Evolutionary conservation across 495 filamentous ascomycete species (phyloP), one percentile per base, ranked within the genome.

Genomic region (Hypoxylon trugodes): DNA sequence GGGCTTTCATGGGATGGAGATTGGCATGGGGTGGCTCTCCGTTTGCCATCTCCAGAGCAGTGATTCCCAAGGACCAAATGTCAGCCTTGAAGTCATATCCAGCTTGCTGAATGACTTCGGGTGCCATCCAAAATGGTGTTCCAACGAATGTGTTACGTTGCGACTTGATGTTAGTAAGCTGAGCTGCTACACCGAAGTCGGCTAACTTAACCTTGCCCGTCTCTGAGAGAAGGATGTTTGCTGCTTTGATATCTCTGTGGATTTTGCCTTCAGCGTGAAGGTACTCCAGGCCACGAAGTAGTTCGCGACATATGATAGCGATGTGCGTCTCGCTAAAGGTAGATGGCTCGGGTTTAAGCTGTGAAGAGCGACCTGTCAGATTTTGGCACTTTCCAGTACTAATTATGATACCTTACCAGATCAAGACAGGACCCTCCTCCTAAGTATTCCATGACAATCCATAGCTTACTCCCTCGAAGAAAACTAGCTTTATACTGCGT

Each of bases 51-150:
- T 98, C 95, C 60, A 98, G 90, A 15, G 95, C 95, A 0, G 95
- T 97, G 66, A 98, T 97, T 5, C 95, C 95, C 40, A 98, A 77
- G 2, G 93, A 97, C 95, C 95, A 98, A 38, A 98, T 93, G 73
- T 98, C 95, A 16, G 95, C 95, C 77, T 96, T 96, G 79, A 91
- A 96, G 74, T 97, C 93, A 65, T 98, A 98, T 22, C 95, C 95
- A 49, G 90, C 86, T 78, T 98, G 94, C 75, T 97, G 90, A 65
- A 98, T 98, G 13, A 98, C 95, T 73, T 98, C 95, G 6, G 95
- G 95, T 3, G 95, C 95, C 95, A 98, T 98, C 95, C 95, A 98
- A 78, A 96, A 98, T 0, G 95, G 95, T 3, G 95, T 98, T 6
- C 95, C 95, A n/a, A 98, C 95, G 69, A 98, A 98, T 0, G 95